Evolutionary conservation across 805 yeast species (phyloP).

Genomic region (Saccharomycopsis vini): DNA sequence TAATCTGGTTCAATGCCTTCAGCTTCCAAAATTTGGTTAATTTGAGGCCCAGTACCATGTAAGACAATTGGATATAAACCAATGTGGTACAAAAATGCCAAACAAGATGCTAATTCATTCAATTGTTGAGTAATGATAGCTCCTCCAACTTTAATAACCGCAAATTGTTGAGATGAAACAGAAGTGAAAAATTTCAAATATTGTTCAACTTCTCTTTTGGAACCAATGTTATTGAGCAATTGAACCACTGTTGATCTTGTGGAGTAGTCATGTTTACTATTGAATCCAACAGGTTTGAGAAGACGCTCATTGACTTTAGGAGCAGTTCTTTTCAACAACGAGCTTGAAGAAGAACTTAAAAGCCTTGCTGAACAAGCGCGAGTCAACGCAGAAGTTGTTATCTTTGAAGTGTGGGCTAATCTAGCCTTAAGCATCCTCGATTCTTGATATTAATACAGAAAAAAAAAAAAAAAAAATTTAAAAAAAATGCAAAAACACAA

Average conservation of each 20-base stretch:
- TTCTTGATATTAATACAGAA: no score
- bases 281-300: no score
- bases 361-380: no score
- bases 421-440: no score
- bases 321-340: no score
- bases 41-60: constrained; percentile 99
- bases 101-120: constrained; percentile 87
- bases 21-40: constrained; percentile 83
- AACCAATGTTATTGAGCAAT: constrained; percentile 88
- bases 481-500: no score
- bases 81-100: constrained; percentile 93
- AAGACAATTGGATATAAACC: constrained; percentile 94
- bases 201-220: constrained; percentile 97
- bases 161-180: constrained; percentile 93
- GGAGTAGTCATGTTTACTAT: constrained; percentile 37
- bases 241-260: constrained; percentile 96
- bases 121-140: constrained; percentile 95
- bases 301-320: no score
- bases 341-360: no score
- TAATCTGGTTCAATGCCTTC: constrained; percentile 95
- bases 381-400: no score
- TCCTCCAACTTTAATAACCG: constrained; percentile 98
- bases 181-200: constrained; percentile 94
- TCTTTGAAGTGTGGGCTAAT: no score
- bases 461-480: no score